Evolutionary conservation across 352 stramenopile species (phyloP), one percentile per base, ranked within the genome.

Genomic region (Pythium aristosporum): DNA sequence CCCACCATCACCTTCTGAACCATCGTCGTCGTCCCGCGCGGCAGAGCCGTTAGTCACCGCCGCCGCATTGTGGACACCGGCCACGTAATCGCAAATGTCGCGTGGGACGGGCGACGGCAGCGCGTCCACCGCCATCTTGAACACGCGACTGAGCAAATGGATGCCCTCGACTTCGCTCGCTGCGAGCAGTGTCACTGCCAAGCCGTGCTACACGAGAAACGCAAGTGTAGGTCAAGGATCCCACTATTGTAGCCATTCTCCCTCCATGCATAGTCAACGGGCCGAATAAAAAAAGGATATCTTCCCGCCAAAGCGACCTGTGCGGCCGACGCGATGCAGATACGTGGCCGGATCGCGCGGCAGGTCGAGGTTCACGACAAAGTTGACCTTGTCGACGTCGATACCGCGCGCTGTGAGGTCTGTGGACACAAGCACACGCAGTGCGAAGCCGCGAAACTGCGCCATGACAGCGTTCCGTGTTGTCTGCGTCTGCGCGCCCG

Each of bases 321-420:
- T 87, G 32, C 85, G 79, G 32, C 85, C 85, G 37, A 93, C 81
- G 28, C 85, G 80, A 58, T 93, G 85, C 49, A 93, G 71, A 61
- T 93, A 92, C 54, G 85, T 93, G 37, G 81, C 82, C 20, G 82
- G 82, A 34, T 93, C 85, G 15, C 75, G 68, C 6, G 85, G 85
- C 13, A 93, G 57, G 61, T 93, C 85, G 51, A 92, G 46, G 52
- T 92, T 93, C 36, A 91, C 77, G 46, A 93, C 85, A 68, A 93
- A 86, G 48, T 91, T 91, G 49, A 93, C 85, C 39, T 74, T 78
- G 37, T 91, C 82, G 16, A 93, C 68, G 50, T 93, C 85, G 62
- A 93, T 90, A 13, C 85, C 85, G 43, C 85, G 73, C 18, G 85
- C 80, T 10, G 76, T 91, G 49, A 93, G 81, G 54, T 93, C 85